phyloP scores from a whole-genome alignment of 169 alveolate species.

The Eimeria maxima region DNA sequence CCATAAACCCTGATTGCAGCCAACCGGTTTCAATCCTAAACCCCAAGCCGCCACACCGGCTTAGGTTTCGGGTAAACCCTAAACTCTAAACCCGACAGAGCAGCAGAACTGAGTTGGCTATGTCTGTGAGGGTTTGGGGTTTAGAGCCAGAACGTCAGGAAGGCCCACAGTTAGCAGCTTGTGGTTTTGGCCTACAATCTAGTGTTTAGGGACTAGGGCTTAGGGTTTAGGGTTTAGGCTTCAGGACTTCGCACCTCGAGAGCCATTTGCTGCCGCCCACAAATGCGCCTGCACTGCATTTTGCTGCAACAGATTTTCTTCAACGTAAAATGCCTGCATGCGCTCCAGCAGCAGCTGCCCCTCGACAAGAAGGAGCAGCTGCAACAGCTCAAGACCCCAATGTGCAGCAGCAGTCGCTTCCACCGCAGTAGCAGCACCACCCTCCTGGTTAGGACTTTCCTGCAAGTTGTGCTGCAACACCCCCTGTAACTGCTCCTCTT shows the following conservation, averaged over 20 bases:
- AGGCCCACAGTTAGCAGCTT: no score
- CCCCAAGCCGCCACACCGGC: background rate
- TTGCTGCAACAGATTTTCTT: conserved; percentile 8
- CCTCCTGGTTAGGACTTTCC: background rate
- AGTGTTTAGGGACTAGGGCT: background rate
- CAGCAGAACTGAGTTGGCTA: no score
- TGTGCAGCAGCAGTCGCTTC: conserved; percentile 28
- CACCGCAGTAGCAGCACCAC: conserved; percentile 24
- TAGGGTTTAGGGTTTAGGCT: background rate
- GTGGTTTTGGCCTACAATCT: background rate
- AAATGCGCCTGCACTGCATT: conserved; percentile 41
- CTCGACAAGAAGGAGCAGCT: no score
- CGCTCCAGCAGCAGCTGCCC: conserved; percentile 65
- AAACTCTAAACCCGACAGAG: no score
- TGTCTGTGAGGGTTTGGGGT: no score
- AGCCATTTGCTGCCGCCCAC: conserved; percentile 37
- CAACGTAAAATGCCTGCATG: conserved; percentile 48
- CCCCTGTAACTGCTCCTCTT: no score
- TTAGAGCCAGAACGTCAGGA: no score
- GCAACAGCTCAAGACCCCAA: conserved; percentile 41
- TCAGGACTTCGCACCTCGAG: background rate
- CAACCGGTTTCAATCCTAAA: background rate
- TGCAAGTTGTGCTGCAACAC: background rate
- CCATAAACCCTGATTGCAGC: no score
- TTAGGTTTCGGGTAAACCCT: no score